These are phyloP conservation scores for Neopestalotiopsis sp. DNA, from an alignment of 2,329 filamentous ascomycete species.

Conservation along the genomic window DNA sequence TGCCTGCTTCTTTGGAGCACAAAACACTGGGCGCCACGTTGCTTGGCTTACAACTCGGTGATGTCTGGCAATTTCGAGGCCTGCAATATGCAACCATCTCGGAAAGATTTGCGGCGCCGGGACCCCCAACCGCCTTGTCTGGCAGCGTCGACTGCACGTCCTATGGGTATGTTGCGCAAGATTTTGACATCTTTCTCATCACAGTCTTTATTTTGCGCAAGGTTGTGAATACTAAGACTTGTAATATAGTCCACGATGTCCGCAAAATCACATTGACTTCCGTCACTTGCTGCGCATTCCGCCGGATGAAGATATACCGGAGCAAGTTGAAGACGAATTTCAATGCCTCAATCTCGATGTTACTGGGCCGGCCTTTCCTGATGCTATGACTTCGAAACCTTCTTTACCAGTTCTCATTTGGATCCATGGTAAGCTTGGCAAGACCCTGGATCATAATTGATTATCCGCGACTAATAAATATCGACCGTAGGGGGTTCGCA, in stretches of 20 bases:
- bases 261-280: neutral
- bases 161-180: neutral
- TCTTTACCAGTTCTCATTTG: neutral
- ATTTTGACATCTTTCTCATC: neutral
- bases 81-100: neutral
- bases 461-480: no score
- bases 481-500: no score
- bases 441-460: no score
- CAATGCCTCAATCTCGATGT: neutral
- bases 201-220: no score
- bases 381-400: neutral
- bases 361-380: neutral
- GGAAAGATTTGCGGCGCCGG: neutral
- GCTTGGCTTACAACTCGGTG: neutral
- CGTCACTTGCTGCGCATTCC: neutral
- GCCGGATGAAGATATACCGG: neutral
- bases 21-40: neutral
- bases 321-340: neutral
- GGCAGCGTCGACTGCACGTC: neutral
- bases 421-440: neutral
- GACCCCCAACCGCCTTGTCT: neutral
- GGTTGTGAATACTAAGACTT: no score
- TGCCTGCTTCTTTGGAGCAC: neutral
- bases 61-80: neutral
- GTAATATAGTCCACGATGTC: neutral